Conservation (phyloP, 208 protist species). For the Phytomonas sp. region DNA sequence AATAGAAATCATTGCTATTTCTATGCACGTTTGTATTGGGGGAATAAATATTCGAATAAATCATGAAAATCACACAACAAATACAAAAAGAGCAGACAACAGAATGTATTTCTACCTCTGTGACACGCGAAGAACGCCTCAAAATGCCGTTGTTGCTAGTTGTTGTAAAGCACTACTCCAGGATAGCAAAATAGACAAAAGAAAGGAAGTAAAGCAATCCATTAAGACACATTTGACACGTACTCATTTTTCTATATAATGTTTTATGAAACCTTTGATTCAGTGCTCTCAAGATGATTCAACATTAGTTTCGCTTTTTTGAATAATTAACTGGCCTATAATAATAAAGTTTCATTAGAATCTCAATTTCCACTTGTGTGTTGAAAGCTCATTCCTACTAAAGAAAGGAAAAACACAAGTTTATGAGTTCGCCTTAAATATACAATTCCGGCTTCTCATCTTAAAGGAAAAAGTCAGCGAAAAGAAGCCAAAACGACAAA, state of each 20-base stretch:
- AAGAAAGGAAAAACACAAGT: neutral
- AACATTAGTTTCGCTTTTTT: neutral
- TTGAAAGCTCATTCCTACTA: neutral
- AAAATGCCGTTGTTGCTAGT: neutral
- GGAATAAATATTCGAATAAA: neutral
- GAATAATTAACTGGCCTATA: neutral
- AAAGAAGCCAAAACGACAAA: neutral
- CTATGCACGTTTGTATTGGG: neutral
- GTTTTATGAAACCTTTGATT: neutral
- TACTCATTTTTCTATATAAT: neutral
- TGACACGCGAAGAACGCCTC: neutral
- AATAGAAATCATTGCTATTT: neutral
- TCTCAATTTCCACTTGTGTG: neutral
- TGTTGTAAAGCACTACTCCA: neutral
- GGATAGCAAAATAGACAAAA: constrained; percentile 1
- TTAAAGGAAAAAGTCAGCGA: constrained; percentile 1
- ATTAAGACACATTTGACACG: neutral
- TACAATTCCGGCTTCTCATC: constrained; percentile 9
- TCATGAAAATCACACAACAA: neutral
- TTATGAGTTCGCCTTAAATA: neutral
- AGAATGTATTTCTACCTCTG: neutral
- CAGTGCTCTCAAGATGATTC: neutral
- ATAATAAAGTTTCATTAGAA: neutral
- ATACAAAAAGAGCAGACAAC: neutral
- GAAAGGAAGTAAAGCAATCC: constrained; percentile 12